A percentile compares a stretch with the other conserved stretches of the same genome.
phyloP scores from a whole-genome alignment of 352 stramenopile genomes.

The Globisporangium radiosum region DNA sequence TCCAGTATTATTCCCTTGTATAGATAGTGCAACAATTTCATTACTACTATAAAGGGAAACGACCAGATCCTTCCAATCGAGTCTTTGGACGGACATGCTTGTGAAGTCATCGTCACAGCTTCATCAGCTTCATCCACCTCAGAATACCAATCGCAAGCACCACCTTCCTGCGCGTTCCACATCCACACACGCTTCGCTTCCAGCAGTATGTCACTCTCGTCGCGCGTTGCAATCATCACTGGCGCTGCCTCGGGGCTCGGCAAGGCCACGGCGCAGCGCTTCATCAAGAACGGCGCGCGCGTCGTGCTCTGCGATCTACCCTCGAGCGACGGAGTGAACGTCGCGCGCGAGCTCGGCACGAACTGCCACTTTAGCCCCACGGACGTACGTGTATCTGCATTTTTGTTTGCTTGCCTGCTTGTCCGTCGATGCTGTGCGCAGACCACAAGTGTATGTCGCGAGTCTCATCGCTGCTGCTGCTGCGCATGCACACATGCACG shows the following conservation, averaged over 20 bases:
- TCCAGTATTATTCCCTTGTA: no score
- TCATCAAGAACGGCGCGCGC: conserved; percentile 85
- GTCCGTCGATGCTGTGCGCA: background rate
- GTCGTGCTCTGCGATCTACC: conserved; percentile 92
- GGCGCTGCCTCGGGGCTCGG: conserved; percentile 92
- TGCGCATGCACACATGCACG: background rate
- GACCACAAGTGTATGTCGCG: background rate
- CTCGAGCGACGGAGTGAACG: conserved; percentile 66
- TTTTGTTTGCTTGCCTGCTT: background rate
- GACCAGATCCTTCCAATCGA: conserved; percentile 5
- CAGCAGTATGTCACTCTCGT: conserved; percentile 47
- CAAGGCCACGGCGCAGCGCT: conserved; percentile 84
- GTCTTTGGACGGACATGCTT: conserved; percentile 1
- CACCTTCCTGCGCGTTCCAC: background rate
- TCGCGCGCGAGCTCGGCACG: conserved; percentile 66
- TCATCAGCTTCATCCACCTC: background rate
- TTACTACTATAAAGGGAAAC: background rate
- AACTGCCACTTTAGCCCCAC: conserved; percentile 81
- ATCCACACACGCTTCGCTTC: background rate
- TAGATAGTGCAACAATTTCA: background rate
- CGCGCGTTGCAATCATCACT: conserved; percentile 86
- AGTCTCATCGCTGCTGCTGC: background rate
- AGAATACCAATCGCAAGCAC: background rate
- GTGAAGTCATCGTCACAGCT: background rate
- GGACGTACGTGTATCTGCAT: conserved; percentile 33